Base-by-base conservation (phyloP, 1,139 yeast species). In the Hansenula sp. region DNA sequence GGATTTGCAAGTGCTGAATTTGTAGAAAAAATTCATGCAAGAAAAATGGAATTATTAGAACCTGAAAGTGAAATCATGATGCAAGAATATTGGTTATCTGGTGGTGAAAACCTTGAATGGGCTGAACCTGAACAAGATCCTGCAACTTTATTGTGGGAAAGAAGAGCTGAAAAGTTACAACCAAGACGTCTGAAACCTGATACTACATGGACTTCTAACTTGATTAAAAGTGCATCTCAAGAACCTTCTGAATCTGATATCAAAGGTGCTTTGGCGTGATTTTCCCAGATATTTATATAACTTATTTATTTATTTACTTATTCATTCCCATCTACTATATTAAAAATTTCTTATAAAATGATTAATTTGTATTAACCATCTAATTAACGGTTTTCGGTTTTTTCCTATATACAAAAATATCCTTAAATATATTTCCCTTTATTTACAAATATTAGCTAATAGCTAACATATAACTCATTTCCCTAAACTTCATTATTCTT, bases 41-140 rank as follows among this genome's bases (percentile, higher is more conserved):
- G 65, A 32, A 52, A 65, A 29, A 57, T 73, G 42, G 57, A 58
- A 21, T 62, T 68, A 8, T 64, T 68, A 19, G 74, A 70, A 47
- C 72, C 75, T 8, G 72, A 68, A 42, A 49, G 74, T 47, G 84
- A 80, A 47, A 54, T 77, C 41, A 74, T 76, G 63, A 57, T 81
- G 48, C 81, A 81, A 58, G 86, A 84, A 41, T 81, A 81, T 58
- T 81, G 88, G 87, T 69, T 79, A 64, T 70, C 77, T 45, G 82
- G 84, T 13, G 87, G 88, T 30, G 84, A 80, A 50, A 83, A 82
- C 21, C 81, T 79, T 57, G 80, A 76, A 50, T 81, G 88, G 88
- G 80, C 76, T 6, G 88, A 81, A 52, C 86, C 87, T 2, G 88
- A 81, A 57, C 80, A 79, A 56, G 88, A 81, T 58, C 88, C 88